Base-by-base conservation (phyloP, 2,329 filamentous ascomycete species). In the Aureobasidium sp. region DNA sequence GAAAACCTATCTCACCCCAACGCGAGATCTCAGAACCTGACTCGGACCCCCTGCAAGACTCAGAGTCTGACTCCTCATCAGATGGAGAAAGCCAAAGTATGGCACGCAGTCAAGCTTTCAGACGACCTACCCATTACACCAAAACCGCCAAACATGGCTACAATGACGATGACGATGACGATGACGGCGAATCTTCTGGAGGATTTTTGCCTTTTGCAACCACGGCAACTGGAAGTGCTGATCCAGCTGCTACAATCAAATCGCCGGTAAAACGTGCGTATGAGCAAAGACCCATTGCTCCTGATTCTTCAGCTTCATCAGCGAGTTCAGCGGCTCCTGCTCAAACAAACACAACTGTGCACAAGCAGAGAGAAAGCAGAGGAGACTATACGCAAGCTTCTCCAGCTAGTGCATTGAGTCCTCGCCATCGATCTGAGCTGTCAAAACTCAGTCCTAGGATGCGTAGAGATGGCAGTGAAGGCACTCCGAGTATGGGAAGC, bases 401-500 rank as follows among this genome's bases (percentile, higher is more conserved):
- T 39, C 70, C 65, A 62, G 67, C 67, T 5, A 71, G 70, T 8
- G 68, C 72, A 3, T 65, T 78, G 10, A 74, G 72, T 45, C 85
- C 85, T 1, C 81, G 81, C 27, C 80, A 85, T 27, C 81, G 81
- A 14, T 78, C 81, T 6, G 86, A 88, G 45, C 68, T 86, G 53
- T 77, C 81, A 3, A 80, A 79, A 30, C 76, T 82, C 48, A 84
- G 81, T 67, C 81, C 84, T 1, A 73, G 75, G 9, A 75, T 74
- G 9, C 81, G 80, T 63, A 79, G 80, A 13, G 85, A 88, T 64
- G 84, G 83, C 13, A 90, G 87, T 68, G 87, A 91, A 64, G 87
- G 87, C 13, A 87, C 86, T 13, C 88, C 87, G 1, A 91, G 88
- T 67, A 91, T 91, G 85, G 88, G 89, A 1, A 93, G 89, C 72